Evolutionary conservation across 805 yeast species (phyloP).

Genomic region (Lachancea fermentati): DNA sequence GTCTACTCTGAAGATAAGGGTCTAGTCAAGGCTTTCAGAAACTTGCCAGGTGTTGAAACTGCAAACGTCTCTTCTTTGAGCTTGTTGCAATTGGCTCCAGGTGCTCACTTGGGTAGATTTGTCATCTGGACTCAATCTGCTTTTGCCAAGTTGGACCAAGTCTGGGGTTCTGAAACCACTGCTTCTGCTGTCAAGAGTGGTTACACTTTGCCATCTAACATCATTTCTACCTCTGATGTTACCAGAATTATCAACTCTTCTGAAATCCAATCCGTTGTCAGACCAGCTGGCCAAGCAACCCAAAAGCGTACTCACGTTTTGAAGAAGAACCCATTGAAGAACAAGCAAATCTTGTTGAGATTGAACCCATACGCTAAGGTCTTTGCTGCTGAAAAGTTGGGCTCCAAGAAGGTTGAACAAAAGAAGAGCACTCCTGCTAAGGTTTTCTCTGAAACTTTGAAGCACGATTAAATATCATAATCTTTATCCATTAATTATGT

Average conservation of each 20-base stretch:
- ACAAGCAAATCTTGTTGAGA: slow-evolving; percentile 96
- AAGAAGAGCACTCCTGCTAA: slow-evolving; percentile 66
- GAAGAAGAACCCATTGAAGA: slow-evolving; percentile 99
- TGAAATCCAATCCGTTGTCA: slow-evolving; percentile 95
- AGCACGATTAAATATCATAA: slow-evolving; percentile 44
- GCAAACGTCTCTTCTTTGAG: slow-evolving; percentile 87
- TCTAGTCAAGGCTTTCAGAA: slow-evolving; percentile 97
- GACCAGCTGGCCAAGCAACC: slow-evolving; percentile 91
- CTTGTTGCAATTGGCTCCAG: slow-evolving; percentile 98
- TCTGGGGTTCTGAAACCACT: slow-evolving; percentile 92
- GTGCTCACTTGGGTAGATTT: slow-evolving; percentile 99
- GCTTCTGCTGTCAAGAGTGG: slow-evolving; percentile 72
- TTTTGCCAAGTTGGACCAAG: slow-evolving; percentile 90
- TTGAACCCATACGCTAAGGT: slow-evolving; percentile 99
- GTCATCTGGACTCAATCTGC: slow-evolving; percentile 99
- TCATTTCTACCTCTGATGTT: slow-evolving; percentile 92
- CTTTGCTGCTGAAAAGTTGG: slow-evolving; percentile 85
- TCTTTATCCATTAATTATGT: slow-evolving; percentile 1
- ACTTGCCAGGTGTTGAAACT: slow-evolving; percentile 99
- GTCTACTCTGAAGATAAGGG: slow-evolving; percentile 98
- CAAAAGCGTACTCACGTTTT: slow-evolving; percentile 92
- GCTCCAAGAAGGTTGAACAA: slow-evolving; percentile 70
- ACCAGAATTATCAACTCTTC: slow-evolving; percentile 97
- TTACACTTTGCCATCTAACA: slow-evolving; percentile 90
- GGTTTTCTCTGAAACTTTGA: slow-evolving; percentile 62